Evolutionary conservation across 2,329 filamentous ascomycete species (phyloP), one percentile per base, ranked within the genome.

Genomic region (Fusarium sp.): DNA sequence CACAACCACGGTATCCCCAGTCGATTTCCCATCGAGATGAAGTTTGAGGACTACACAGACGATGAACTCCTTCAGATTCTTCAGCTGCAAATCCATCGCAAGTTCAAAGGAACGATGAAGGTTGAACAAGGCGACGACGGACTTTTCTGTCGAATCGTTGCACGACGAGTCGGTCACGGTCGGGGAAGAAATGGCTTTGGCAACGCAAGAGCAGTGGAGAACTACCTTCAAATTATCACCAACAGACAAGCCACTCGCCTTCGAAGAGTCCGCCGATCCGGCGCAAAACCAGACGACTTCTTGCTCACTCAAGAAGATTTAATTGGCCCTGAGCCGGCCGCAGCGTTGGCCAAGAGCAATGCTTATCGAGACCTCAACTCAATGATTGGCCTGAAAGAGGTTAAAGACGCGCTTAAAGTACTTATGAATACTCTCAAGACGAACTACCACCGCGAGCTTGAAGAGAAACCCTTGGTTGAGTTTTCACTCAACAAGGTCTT

Each of bases 1-100:
- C 91, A 94, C 65, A 94, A 94, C 46, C 88, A 88, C 0, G 92
- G 92, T 0, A 81, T 94, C 5, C 83, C 86, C 0, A 92, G 91
- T 68, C 88, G 92, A 0, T 90, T 95, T 40, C 92, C 92, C 0
- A 81, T 87, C 13, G 80, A 84, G 34, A 82, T 94, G 72, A 84
- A 87, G 44, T 95, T 94, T 59, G 80, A 85, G 0, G 92, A 95
- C 76, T 94, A 93, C 67, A 81, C 82, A 0, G 90, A 94, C 48
- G 72, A 80, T 0, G 91, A 94, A 69, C 81, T 95, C 0, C 81
- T 88, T 4, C 73, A 76, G 0, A 94, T 95, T 15, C 77, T 94
- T 0, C 78, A 82, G 13, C 78, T 83, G 2, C 82, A 85, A 43
- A 83, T 94, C 10, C 68, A 85, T 3, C 82, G 82, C 29, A 87